These are phyloP conservation scores for Mycosphaerella arachidis DNA, from an alignment of 2,329 filamentous ascomycete species.

Conservation along the genomic window DNA sequence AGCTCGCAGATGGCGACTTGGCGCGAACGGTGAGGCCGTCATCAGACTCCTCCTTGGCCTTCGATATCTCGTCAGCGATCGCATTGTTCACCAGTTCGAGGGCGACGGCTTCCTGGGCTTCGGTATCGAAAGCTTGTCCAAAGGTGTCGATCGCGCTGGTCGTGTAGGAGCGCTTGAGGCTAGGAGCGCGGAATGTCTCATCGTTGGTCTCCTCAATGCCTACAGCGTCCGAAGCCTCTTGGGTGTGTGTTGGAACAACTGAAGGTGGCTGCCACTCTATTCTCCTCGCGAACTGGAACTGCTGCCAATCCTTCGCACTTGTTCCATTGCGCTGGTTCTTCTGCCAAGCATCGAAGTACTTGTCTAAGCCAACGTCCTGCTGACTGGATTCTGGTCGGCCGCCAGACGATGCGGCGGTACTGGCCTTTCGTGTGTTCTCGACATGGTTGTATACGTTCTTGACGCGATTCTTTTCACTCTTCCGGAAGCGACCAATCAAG, in stretches of 20 bases:
- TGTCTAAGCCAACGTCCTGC: slow-evolving; percentile 62
- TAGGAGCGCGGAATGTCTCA: slow-evolving; percentile 24
- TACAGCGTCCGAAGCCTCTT: slow-evolving; percentile 36
- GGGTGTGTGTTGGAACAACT: slow-evolving; percentile 34
- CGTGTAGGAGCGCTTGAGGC: slow-evolving; percentile 48
- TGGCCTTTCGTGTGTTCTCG: slow-evolving; percentile 34
- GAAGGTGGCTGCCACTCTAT: slow-evolving; percentile 75
- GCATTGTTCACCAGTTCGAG: slow-evolving; percentile 81
- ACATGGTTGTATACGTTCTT: slow-evolving; percentile 29
- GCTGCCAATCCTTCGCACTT: slow-evolving; percentile 74
- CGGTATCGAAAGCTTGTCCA: slow-evolving; percentile 49
- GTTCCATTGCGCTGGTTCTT: slow-evolving; percentile 63
- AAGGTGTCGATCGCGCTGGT: slow-evolving; percentile 57
- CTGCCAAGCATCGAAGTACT: slow-evolving; percentile 88
- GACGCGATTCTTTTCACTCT: slow-evolving; percentile 28
- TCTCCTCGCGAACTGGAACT: slow-evolving; percentile 81
- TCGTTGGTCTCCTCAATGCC: slow-evolving; percentile 34
- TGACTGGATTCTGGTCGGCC: slow-evolving; percentile 29
- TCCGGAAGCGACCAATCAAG: slow-evolving; percentile 47
- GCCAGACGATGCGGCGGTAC: slow-evolving; percentile 31
- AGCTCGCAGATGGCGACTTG: slow-evolving; percentile 15
- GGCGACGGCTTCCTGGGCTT: slow-evolving; percentile 49
- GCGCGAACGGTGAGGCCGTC: slow-evolving; percentile 22
- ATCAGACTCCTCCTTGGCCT: slow-evolving; percentile 49
- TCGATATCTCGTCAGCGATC: slow-evolving; percentile 71